A percentile compares a stretch with the other conserved stretches of the same genome.
These are phyloP conservation scores for Colletotrichum australisinense DNA, from an alignment of 2,329 filamentous ascomycete species.

Conservation along the genomic window DNA sequence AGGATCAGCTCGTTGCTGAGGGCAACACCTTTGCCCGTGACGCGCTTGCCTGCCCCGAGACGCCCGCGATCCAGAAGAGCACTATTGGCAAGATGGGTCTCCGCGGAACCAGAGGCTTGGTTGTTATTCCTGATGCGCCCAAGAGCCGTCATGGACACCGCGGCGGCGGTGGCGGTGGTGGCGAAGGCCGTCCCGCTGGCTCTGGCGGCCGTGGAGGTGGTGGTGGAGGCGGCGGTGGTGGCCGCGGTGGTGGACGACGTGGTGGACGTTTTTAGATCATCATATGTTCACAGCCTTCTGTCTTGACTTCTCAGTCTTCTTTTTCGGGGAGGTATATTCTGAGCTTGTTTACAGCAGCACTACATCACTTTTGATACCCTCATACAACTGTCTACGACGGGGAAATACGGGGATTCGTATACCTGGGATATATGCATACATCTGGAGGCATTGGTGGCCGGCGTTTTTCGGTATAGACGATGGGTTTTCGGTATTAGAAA, in stretches of 20 bases:
- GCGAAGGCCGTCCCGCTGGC: constrained; percentile 17
- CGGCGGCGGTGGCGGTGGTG: constrained; percentile 39
- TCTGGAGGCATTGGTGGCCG: background rate
- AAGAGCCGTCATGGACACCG: constrained; percentile 39
- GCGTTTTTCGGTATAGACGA: constrained; percentile 9
- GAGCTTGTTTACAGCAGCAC: constrained; percentile 15
- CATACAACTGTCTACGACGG: constrained; percentile 16
- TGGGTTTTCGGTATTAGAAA: background rate
- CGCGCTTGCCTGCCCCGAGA: constrained; percentile 58
- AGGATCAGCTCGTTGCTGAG: constrained; percentile 58
- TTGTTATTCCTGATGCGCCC: constrained; percentile 56
- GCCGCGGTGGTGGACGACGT: constrained; percentile 23
- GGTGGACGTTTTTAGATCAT: constrained; percentile 10
- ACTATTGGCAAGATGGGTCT: constrained; percentile 69
- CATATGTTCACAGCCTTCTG: background rate
- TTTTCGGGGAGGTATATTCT: background rate
- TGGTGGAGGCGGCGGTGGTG: constrained; percentile 9
- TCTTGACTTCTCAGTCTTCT: background rate
- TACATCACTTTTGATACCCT: constrained; percentile 8
- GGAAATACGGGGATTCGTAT: background rate
- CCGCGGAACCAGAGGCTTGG: constrained; percentile 61
- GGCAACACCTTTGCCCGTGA: constrained; percentile 62
- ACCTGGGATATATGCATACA: constrained; percentile 3
- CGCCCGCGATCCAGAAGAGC: constrained; percentile 58
- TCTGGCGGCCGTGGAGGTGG: constrained; percentile 23